These are phyloP conservation scores for Diutina catenulata DNA, from an alignment of 1,139 yeast species.

Conservation along the genomic window DNA sequence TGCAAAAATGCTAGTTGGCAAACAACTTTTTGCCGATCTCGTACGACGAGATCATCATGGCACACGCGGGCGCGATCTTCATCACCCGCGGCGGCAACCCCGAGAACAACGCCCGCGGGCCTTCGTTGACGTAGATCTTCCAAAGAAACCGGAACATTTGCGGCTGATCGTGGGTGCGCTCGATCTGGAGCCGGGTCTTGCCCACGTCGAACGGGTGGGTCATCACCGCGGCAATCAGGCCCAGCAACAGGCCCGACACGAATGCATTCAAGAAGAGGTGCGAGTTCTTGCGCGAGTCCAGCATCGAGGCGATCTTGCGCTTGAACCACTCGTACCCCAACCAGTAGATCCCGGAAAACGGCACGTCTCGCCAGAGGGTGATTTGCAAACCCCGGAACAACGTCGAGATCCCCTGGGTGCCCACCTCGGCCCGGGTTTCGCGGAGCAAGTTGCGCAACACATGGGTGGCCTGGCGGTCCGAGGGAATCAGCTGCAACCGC, in stretches of 20 bases:
- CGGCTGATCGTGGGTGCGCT: conserved; percentile 8
- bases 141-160: conserved; percentile 54
- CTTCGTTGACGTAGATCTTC: conserved; percentile 59
- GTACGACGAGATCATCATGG: conserved; percentile 94
- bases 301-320: conserved; percentile 13
- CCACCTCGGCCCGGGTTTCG: conserved; percentile 47
- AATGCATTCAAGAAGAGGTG: conserved; percentile 64
- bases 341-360: conserved; percentile 95
- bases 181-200: conserved; percentile 80
- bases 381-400: conserved; percentile 77
- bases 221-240: conserved; percentile 70
- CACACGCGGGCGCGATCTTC: conserved; percentile 95
- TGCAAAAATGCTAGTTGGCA: conserved; percentile 8
- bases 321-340: conserved; percentile 54
- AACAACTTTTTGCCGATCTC: conserved; percentile 75
- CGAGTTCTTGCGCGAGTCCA: conserved; percentile 26
- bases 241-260: conserved; percentile 75
- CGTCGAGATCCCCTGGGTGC: conserved; percentile 45
- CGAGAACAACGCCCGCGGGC: conserved; percentile 63
- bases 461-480: conserved; percentile 11
- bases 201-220: conserved; percentile 98
- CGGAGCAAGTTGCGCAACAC: conserved; percentile 37
- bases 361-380: conserved; percentile 95
- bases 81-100: conserved; percentile 79
- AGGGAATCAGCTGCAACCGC: conserved; percentile 75